Evolutionary conservation across 495 filamentous ascomycete species (phyloP), one percentile per base, ranked within the genome.

Genomic region (Penicillium paxilli): DNA sequence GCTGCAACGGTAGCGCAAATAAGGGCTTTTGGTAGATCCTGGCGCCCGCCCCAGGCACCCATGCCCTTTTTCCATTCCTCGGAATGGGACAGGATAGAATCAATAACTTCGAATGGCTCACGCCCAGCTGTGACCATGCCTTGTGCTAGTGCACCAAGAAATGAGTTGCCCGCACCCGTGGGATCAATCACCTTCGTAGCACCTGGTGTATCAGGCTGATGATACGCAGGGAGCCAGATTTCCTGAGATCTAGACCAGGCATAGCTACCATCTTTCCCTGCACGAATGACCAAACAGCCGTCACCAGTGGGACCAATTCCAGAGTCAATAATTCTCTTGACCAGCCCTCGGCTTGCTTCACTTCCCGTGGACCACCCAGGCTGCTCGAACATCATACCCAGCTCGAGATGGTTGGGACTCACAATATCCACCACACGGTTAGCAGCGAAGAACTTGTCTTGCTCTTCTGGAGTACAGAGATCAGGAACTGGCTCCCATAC

Each of bases 401-500:
- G 76, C 69, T 98, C 94, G 44, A 83, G 68, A 65, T 94, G 88
- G 67, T 98, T 98, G 14, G 94, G 93, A 48, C 87, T 91, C 64
- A 94, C 85, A 47, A 96, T 77, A 65, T 98, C 88, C 25, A 97
- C 85, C 16, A 87, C 70, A n/a, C 78, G 77, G 21, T 89, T 80
- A 14, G 85, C 84, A 47, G 87, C 82, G 28, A 87, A 81, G 71
- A 87, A 89, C 53, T 83, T 87, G 2, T 85, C 74, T 45, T 91
- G 77, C 67, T 97, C 84, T 54, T 83, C 81, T 0, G 90, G 89
- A 0, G 78, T 83, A 66, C 94, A 97, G 2, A 89, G 81, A 64
- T 95, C 90, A 10, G 95, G 94, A 3, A 96, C 87, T 4, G 94
- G 94, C 65, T 98, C 94, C 94, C 94, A 98, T 33, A 97, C 83